Evolutionary conservation across 305 asterid species (phyloP).

Genomic region (Solanum aculeatissimum): DNA sequence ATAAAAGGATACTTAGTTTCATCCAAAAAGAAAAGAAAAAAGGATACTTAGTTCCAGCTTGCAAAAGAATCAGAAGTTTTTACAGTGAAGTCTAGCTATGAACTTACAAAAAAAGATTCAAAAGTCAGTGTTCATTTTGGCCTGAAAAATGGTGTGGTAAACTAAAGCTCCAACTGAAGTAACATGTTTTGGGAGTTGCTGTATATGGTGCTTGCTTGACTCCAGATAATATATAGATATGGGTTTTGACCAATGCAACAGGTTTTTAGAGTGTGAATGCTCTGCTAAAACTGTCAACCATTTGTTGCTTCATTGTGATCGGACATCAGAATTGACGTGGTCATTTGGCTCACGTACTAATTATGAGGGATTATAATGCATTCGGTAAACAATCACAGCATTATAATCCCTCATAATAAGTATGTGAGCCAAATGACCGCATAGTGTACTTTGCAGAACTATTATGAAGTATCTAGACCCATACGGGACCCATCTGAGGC

Average conservation of each 20-base stretch:
- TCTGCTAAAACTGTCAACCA: neutral
- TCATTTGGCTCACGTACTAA: too few relatives aligned
- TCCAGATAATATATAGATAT: neutral
- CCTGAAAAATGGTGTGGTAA: neutral
- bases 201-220: neutral
- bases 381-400: neutral
- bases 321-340: neutral
- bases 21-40: too few relatives aligned
- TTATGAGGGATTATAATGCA: too few relatives aligned
- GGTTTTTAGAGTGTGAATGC: neutral
- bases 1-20: neutral
- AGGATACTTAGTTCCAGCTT: neutral
- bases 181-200: neutral
- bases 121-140: neutral
- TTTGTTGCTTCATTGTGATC: neutral
- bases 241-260: neutral
- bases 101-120: neutral
- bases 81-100: neutral
- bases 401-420: neutral
- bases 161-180: neutral
- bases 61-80: neutral
- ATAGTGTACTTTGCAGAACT: neutral
- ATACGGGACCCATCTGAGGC: neutral
- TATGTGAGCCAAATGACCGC: neutral
- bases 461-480: neutral